Percentiles rank a stretch among this genome's conserved stretches.
Conservation (phyloP, 352 stramenopile species). For the Phytophthora sansomeana region DNA sequence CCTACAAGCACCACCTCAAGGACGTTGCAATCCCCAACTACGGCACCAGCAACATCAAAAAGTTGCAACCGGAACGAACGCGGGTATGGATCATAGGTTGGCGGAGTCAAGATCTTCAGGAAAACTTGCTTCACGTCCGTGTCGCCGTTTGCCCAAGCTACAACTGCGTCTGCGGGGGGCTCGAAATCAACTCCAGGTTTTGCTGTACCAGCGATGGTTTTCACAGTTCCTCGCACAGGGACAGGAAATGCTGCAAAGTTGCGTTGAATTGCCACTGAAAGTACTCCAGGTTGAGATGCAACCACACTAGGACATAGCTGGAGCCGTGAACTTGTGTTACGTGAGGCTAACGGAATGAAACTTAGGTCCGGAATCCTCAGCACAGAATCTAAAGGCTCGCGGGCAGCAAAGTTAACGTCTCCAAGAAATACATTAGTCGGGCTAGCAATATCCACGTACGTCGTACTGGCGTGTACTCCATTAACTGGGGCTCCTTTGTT, state of each 20-base stretch:
- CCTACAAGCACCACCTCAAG: slow-evolving; percentile 48
- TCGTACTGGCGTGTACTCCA: slow-evolving; percentile 37
- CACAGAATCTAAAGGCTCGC: slow-evolving; percentile 40
- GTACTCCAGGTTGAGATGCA: slow-evolving; percentile 35
- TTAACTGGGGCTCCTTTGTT: slow-evolving; percentile 34
- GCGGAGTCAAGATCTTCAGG: slow-evolving; percentile 50
- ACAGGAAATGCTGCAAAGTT: slow-evolving; percentile 49
- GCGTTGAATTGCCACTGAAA: slow-evolving; percentile 60
- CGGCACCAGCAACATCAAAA: slow-evolving; percentile 44
- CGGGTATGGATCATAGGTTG: slow-evolving; percentile 42
- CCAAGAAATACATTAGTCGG: slow-evolving; percentile 47
- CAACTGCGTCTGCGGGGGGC: slow-evolving; percentile 22
- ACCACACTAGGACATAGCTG: slow-evolving; percentile 59
- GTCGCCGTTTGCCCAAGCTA: slow-evolving; percentile 51
- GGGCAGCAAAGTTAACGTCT: slow-evolving; percentile 64
- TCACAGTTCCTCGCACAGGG: slow-evolving; percentile 41
- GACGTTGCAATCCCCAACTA: slow-evolving; percentile 58
- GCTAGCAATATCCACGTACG: slow-evolving; percentile 55
- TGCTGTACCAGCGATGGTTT: slow-evolving; percentile 61
- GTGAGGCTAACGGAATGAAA: slow-evolving; percentile 59
- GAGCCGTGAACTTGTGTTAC: slow-evolving; percentile 56
- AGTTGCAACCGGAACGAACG: slow-evolving; percentile 67
- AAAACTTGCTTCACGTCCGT: slow-evolving; percentile 46
- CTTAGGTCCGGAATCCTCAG: slow-evolving; percentile 50
- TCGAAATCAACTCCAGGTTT: slow-evolving; percentile 60